These are phyloP conservation scores for Alternaria burnsii DNA, from an alignment of 2,329 filamentous ascomycete genomes.

Conservation along the genomic window DNA sequence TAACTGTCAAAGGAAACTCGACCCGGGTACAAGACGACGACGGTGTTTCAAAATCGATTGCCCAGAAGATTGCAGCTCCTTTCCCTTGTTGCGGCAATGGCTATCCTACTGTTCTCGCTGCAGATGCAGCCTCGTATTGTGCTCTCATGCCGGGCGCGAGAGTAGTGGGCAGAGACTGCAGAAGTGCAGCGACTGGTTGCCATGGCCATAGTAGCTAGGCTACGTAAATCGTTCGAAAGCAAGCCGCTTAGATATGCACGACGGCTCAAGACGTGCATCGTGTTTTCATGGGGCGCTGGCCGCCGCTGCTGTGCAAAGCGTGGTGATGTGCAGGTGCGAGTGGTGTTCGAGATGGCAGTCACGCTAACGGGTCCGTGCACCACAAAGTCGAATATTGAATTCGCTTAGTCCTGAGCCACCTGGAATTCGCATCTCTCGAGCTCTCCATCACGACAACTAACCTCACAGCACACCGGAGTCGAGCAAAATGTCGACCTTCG, in stretches of 20 bases:
- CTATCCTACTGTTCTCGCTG: not conserved
- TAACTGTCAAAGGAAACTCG: no score
- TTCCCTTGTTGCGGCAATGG: not conserved
- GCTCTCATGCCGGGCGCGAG: not conserved
- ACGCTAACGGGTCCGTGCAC: conserved; percentile 16
- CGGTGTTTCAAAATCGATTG: not conserved
- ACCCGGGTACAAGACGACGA: no score
- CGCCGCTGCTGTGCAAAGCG: not conserved
- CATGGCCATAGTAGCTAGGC: not conserved
- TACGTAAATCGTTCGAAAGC: not conserved
- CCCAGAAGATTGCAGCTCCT: not conserved
- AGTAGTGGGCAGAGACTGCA: not conserved
- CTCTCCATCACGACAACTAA: conserved; percentile 37
- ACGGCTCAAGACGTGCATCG: not conserved
- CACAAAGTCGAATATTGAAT: conserved; percentile 14
- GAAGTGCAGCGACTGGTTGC: not conserved
- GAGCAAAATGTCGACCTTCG: conserved; percentile 70
- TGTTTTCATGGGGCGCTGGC: no score
- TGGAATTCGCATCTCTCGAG: conserved; percentile 22
- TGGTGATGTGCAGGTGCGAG: not conserved
- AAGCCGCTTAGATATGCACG: not conserved
- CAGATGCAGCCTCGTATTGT: not conserved
- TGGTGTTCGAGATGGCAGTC: conserved; percentile 2
- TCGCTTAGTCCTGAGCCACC: conserved; percentile 17
- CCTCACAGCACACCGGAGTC: conserved; percentile 44